A percentile compares a stretch with the other conserved stretches of the same genome.
phyloP scores from a whole-genome alignment of 2,329 filamentous ascomycete genomes.

The Penicillium sp. region DNA sequence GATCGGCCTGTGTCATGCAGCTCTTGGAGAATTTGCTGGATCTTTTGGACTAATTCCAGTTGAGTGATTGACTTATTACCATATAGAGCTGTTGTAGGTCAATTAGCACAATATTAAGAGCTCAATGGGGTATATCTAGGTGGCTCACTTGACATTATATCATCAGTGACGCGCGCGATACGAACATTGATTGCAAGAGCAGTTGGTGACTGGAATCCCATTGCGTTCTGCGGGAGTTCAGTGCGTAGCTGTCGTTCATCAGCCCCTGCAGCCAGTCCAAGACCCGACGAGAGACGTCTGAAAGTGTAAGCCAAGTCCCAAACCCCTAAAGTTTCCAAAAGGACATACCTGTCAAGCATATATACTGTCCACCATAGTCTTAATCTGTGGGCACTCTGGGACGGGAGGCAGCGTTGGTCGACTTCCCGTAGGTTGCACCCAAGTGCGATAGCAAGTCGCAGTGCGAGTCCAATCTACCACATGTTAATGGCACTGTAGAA shows the following conservation, averaged over 20 bases:
- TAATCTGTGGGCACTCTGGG: slow-evolving; percentile 20
- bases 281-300: slow-evolving; percentile 20
- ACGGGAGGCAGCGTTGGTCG: slow-evolving; percentile 21
- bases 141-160: slow-evolving; percentile 22
- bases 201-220: slow-evolving; percentile 20
- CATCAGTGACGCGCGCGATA: slow-evolving; percentile 22
- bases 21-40: slow-evolving; percentile 18
- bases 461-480: slow-evolving; percentile 17
- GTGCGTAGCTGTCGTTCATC: slow-evolving; percentile 19
- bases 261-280: slow-evolving; percentile 20
- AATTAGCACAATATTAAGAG: not conserved
- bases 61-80: slow-evolving; percentile 21
- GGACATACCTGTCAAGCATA: slow-evolving; percentile 22
- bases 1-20: slow-evolving; percentile 16
- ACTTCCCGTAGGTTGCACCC: slow-evolving; percentile 15
- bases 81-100: slow-evolving; percentile 12
- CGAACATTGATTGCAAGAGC: slow-evolving; percentile 20
- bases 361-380: slow-evolving; percentile 27
- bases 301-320: not conserved
- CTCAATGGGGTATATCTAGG: not conserved
- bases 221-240: slow-evolving; percentile 14
- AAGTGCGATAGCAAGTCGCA: slow-evolving; percentile 21
- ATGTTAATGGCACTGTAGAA: not conserved
- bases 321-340: accelerated
- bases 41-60: slow-evolving; percentile 17